Percentiles rank a stretch among this genome's conserved stretches.
Evolutionary conservation across 176 grass and related monocot genomes (phyloP).

Genomic region (Themeda triandra): DNA sequence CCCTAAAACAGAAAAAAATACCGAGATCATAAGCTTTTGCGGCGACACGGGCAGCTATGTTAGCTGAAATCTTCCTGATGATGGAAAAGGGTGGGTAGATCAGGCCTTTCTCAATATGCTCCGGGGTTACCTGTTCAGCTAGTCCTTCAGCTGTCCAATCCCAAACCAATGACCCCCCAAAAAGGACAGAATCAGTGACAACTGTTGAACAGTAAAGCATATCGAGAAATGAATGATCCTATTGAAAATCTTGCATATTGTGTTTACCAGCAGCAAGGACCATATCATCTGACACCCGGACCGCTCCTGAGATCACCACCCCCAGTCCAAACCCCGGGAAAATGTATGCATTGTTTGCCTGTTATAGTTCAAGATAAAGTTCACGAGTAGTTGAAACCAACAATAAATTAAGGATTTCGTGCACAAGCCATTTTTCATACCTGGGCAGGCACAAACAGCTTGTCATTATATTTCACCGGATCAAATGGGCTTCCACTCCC

Average conservation of each 20-base stretch:
- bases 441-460: conserved; percentile 73
- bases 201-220: not conserved
- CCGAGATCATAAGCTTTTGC: conserved; percentile 87
- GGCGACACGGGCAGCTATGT: conserved; percentile 60
- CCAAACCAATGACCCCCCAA: not conserved
- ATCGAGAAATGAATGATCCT: not conserved
- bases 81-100: conserved; percentile 84
- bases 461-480: conserved; percentile 73
- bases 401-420: not conserved
- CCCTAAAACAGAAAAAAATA: conserved; percentile 4
- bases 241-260: not conserved
- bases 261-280: conserved; percentile 81
- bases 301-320: conserved; percentile 76
- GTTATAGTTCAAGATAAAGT: conserved; percentile 18
- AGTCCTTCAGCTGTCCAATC: conserved; percentile 64
- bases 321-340: conserved; percentile 92
- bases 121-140: conserved; percentile 62
- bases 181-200: conserved; percentile 3
- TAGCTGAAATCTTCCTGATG: conserved; percentile 89
- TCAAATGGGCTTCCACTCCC: conserved; percentile 96
- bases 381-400: conserved; percentile 5
- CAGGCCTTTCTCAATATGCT: conserved; percentile 74
- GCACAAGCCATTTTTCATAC: conserved; percentile 18
- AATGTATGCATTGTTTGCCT: conserved; percentile 99
- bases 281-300: conserved; percentile 82